Percentiles rank a stretch among this genome's conserved stretches.
phyloP scores from a whole-genome alignment of 2,329 filamentous ascomycete genomes.

The Elsinoe australis region DNA sequence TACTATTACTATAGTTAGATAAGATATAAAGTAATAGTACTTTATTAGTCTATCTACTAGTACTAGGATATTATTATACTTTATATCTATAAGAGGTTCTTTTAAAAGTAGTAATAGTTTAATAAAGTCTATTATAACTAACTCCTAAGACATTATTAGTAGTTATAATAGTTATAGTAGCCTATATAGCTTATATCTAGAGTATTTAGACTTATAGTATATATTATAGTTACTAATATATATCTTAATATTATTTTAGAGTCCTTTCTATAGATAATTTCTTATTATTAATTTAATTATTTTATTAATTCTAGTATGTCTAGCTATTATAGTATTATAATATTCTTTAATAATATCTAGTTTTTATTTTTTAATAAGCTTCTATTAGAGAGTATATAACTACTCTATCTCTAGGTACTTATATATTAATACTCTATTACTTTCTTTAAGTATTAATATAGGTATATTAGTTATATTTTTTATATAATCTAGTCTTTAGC shows the following conservation, averaged over 20 bases:
- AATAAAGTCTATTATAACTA: constrained; percentile 11
- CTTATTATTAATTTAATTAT: constrained; percentile 9
- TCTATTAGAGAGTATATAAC: background rate
- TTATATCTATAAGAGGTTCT: background rate
- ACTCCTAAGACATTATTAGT: background rate
- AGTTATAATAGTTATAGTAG: constrained; percentile 1
- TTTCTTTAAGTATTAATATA: background rate
- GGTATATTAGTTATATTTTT: background rate
- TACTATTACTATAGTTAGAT: background rate
- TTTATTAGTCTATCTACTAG: constrained; percentile 7
- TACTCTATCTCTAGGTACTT: background rate
- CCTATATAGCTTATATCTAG: constrained; percentile 1
- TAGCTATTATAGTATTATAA: background rate
- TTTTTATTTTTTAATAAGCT: constrained; percentile 4
- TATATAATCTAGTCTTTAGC: constrained; percentile 5
- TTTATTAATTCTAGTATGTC: constrained; percentile 1
- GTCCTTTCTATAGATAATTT: constrained; percentile 9
- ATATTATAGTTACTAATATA: background rate
- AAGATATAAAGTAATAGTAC: background rate
- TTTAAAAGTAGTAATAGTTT: background rate
- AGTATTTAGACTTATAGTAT: constrained; percentile 1
- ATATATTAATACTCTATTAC: constrained; percentile 1
- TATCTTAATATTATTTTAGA: constrained; percentile 1
- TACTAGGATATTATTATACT: constrained; percentile 13
- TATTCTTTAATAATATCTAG: background rate